Evolutionary conservation across 1,284 basidiomycete species (phyloP), one percentile per base, ranked within the genome.

Genomic region (Apiotrichum veenhuisii): DNA sequence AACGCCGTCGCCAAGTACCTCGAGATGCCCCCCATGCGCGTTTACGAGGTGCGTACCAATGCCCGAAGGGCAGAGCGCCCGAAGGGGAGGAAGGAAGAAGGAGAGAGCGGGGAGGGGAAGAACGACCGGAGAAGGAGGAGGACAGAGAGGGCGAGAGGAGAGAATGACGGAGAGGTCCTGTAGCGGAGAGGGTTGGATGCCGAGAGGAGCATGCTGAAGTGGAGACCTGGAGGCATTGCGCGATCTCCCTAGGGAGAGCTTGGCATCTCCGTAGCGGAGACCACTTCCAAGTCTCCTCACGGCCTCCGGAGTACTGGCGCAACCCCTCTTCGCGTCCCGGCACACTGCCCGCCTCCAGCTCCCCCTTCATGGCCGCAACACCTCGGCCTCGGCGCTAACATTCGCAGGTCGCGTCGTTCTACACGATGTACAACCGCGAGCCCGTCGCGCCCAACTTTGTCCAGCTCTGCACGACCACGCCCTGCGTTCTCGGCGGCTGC

Each of bases 391-490:
- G n/a, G n/a, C 18, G 27, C 47, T 52, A 15, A 50, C 49, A 14
- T 9, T n/a, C 15, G 30, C 54, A 71, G 70, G 96, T 99, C 51
- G 95, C 96, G 15, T 96, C 93, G 14, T 98, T 98, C 81, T 98
- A 98, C 79, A 98, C 95, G 65, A 98, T 98, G 95, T 98, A 92
- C 82, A 96, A 95, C 81, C 84, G 91, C 50, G 93, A 96, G 78
- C 96, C 95, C 9, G 92, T 98, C 58, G 95, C 93, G 53, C 81
- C 90, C 71, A 83, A 96, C 78, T 97, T 98, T 72, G 85, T 99
- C 33, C 95, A 98, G 79, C 89, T 98, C 56, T 99, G 96, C 83
- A 98, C 96, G 40, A 98, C 95, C 38, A 98, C 96, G 12, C 95
- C 95, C 20, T 98, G 96, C 81, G 94, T 95, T 88, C 83, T 99